phyloP scores from a whole-genome alignment of 306 rosid species.

The Ormosia semicastrata region DNA sequence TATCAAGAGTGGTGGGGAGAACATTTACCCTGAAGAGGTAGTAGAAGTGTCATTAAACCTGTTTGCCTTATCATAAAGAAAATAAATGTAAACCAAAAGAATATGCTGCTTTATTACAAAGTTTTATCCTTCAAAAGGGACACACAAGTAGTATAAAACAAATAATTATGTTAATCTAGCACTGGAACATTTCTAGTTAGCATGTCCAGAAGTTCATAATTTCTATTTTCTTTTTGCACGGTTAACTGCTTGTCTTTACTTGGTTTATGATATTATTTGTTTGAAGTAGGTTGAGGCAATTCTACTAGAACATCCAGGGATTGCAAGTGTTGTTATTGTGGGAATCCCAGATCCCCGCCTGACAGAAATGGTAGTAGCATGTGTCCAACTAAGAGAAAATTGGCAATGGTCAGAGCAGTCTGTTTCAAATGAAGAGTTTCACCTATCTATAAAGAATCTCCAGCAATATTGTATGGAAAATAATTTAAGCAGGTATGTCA shows the following conservation, averaged over 20 bases:
- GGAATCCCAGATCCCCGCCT: conserved; percentile 74
- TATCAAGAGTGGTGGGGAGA: conserved; percentile 95
- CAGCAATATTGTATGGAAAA: conserved; percentile 45
- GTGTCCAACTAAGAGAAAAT: conserved; percentile 51
- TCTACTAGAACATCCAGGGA: conserved; percentile 72
- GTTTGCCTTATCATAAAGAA: neutral
- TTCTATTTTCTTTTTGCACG: neutral
- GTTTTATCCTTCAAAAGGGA: neutral
- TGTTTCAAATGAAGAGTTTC: conserved; percentile 29
- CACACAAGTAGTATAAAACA: neutral
- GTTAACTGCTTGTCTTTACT: neutral
- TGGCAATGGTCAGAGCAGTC: conserved; percentile 62
- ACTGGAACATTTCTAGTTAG: neutral
- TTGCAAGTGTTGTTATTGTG: conserved; percentile 52
- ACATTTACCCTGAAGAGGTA: conserved; percentile 94
- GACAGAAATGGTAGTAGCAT: conserved; percentile 70
- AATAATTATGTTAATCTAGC: neutral
- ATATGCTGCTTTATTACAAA: neutral
- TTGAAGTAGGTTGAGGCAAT: conserved; percentile 66
- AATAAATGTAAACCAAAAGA: neutral
- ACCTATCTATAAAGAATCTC: conserved; percentile 51
- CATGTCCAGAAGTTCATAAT: neutral
- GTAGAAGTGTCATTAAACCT: neutral
- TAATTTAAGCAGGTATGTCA: conserved; percentile 59
- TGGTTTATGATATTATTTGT: conserved; percentile 4